Evolutionary conservation across 257 asterid genomes (phyloP).

Genomic region (Vinca minor): DNA sequence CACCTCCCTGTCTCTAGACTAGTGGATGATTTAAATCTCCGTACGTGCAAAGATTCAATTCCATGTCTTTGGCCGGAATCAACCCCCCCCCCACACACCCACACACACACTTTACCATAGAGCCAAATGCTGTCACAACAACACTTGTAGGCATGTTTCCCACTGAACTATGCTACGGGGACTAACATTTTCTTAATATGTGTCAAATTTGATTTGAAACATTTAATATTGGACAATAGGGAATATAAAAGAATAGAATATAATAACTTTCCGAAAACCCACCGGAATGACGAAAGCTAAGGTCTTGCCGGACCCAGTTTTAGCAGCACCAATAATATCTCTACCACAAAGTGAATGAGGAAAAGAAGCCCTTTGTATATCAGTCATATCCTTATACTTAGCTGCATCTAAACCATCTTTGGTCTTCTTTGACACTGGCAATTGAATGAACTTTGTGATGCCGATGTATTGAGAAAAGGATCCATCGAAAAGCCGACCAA

Average conservation of each 20-base stretch:
- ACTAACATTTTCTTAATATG: too few relatives aligned
- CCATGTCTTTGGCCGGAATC: too few relatives aligned
- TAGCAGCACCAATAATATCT: conserved; percentile 92
- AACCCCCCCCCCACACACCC: too few relatives aligned
- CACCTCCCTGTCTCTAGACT: conserved; percentile 35
- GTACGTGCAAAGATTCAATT: too few relatives aligned
- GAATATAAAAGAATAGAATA: not conserved
- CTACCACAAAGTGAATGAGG: conserved; percentile 90
- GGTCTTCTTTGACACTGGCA: conserved; percentile 74
- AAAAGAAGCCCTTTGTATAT: conserved; percentile 88
- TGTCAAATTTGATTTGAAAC: too few relatives aligned
- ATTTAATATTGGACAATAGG: not conserved
- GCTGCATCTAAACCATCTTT: conserved; percentile 55
- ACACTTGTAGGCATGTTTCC: too few relatives aligned
- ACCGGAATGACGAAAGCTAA: conserved; percentile 87
- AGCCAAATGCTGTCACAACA: not conserved
- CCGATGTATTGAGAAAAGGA: conserved; percentile 66
- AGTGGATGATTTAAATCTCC: too few relatives aligned
- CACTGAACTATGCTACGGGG: too few relatives aligned
- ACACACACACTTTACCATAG: too few relatives aligned
- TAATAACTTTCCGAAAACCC: too few relatives aligned
- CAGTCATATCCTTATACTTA: conserved; percentile 58
- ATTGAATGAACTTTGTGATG: conserved; percentile 51
- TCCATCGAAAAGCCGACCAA: conserved; percentile 53
- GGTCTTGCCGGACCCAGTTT: conserved; percentile 97